Base-by-base conservation (phyloP, 768 basidiomycete genomes). In the Collybia sp. region DNA sequence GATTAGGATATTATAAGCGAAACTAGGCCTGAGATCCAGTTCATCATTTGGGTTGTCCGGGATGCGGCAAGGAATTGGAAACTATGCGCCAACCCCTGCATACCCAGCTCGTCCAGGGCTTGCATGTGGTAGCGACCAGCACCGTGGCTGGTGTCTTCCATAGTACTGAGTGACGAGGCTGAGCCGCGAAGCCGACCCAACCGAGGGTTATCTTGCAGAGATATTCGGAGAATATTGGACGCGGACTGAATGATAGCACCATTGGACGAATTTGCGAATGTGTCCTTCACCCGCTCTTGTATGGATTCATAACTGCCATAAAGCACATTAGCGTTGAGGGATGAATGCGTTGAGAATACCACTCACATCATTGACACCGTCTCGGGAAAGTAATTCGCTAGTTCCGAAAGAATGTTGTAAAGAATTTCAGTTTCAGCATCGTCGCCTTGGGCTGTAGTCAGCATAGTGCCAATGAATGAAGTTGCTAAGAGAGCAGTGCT, bases 401-500 rank as follows among this genome's bases (percentile, higher is more conserved):
- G 75, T 36, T 91, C 84, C 25, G 87, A 79, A 25, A 96, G 71
- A 30, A 95, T 60, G 40, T 74, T 73, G 61, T 86, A 93, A 38
- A 94, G 62, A 34, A 93, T 83, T 59, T 90, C 80, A 2, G 83
- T 84, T 65, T 96, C 93, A 1, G 74, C 70, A 52, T 90, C 88
- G 51, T 91, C 88, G 2, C 85, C 82, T 56, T 89, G 83, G 1
- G 88, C 83, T 6, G 79, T 85, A 37, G 70, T 69, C 12, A 93
- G 70, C 63, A 94, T 87, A 1, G 86, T 82, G 2, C 80, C 80
- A 33, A 83, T 70, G 56, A 94, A 86, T 1, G 90, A 85, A 35
- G 82, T 76, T 5, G 82, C 72, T 9, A 94, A 73, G 8, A 95
- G 68, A 1, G 90, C 90, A 5, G 75, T 77, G 12, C 71, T 77